Evolutionary conservation across 352 stramenopile species (phyloP).

Genomic region (Pythium apleroticum): DNA sequence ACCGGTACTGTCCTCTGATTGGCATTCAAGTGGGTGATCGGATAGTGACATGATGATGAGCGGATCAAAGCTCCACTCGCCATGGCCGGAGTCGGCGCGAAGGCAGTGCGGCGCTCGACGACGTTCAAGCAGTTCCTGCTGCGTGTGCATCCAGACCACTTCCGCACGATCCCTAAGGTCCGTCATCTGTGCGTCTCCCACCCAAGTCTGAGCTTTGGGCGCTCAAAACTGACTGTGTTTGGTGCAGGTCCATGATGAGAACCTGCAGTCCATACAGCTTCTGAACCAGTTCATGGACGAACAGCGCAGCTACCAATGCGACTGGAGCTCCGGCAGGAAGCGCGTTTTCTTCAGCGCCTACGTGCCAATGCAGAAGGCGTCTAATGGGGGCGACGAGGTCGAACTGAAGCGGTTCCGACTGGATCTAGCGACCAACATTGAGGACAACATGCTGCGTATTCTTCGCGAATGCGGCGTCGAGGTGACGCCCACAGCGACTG

Average conservation of each 20-base stretch:
- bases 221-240: neutral
- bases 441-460: constrained; percentile 48
- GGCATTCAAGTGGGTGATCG: neutral
- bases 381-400: neutral
- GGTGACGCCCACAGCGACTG: constrained; percentile 11
- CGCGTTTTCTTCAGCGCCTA: constrained; percentile 28
- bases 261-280: constrained; percentile 65
- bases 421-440: constrained; percentile 44
- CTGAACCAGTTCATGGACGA: constrained; percentile 77
- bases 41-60: neutral
- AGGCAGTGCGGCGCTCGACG: constrained; percentile 27
- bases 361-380: constrained; percentile 4
- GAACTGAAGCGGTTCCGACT: constrained; percentile 48
- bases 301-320: constrained; percentile 18
- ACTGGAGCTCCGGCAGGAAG: constrained; percentile 1
- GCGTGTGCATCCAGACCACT: constrained; percentile 69
- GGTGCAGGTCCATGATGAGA: constrained; percentile 59
- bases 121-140: constrained; percentile 75
- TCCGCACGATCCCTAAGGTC: constrained; percentile 49
- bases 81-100: constrained; percentile 4
- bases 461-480: constrained; percentile 50
- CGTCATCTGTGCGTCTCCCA: neutral
- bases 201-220: neutral
- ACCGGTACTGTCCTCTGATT: neutral
- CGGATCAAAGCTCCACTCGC: neutral